Evolutionary conservation across 192 early-diverging fungal genomes (phyloP), one percentile per base, ranked within the genome.

Genomic region (Lobosporangium transversale): DNA sequence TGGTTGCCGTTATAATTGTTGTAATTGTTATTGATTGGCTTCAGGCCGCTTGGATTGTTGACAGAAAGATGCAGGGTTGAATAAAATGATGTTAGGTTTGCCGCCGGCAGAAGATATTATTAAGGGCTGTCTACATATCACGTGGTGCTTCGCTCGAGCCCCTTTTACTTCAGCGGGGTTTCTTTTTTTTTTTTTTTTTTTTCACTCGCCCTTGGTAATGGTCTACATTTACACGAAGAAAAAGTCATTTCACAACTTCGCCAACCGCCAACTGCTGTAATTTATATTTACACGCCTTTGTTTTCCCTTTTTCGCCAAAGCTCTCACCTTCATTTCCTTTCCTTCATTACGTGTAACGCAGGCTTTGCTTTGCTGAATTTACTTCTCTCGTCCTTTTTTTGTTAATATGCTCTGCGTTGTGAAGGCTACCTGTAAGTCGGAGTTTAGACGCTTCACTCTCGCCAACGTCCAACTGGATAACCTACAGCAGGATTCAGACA

Each of bases 381-480:
- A 10, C 21, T 36, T 49, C 24, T 20, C 30, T 40, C 48, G 2
- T 29, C 21, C 2, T n/a, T n/a, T 12, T n/a, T 20, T 42, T 0
- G 18, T 24, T 27, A 32, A 30, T 20, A 75, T 75, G 70, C 48
- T 61, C 45, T 76, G 73, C 48, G 60, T 76, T 37, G 47, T 76
- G 3, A 76, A 76, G 40, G 73, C 59, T 30, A 76, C 73, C 21
- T 57, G 49, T 30, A 7, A 45, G 53, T 31, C 43, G 31, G 64
- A 76, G 64, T 76, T 55, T 21, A 57, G 73, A 29, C 73, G 73
- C 14, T 76, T 76, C 53, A 58, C 73, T 12, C 64, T 76, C 30
- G 45, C 63, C 42, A 67, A 55, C 35, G 48, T 76, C 53, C 53
- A 62, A 45, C 63, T 45, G 11, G 53, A 62, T 17, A 53, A 67